These are phyloP conservation scores for Zopfia rhizophila DNA, from an alignment of 2,329 filamentous ascomycete species.

Conservation along the genomic window DNA sequence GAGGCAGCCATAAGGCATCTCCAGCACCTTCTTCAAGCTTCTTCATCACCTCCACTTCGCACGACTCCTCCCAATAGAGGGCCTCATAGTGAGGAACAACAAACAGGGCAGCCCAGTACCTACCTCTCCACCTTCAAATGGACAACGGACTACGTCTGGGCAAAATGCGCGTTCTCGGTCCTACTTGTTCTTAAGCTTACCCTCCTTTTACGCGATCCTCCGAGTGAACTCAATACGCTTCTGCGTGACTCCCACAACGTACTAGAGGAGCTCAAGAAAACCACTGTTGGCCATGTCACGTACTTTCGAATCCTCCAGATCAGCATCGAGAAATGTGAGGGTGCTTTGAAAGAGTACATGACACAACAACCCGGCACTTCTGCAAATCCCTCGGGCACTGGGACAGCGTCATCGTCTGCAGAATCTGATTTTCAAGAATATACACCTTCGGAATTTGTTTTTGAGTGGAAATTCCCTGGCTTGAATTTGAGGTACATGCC, in stretches of 20 bases:
- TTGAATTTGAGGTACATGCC: constrained; percentile 63
- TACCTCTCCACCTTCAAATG: constrained; percentile 65
- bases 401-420: constrained; percentile 33
- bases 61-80: constrained; percentile 18
- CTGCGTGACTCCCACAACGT: constrained; percentile 57
- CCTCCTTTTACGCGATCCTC: constrained; percentile 58
- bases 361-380: constrained; percentile 20
- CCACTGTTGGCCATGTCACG: constrained; percentile 56
- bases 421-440: constrained; percentile 64
- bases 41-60: constrained; percentile 34
- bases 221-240: constrained; percentile 52
- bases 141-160: constrained; percentile 69
- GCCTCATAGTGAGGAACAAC: constrained; percentile 8
- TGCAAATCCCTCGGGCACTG: not conserved
- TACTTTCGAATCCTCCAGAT: constrained; percentile 62
- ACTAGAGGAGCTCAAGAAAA: constrained; percentile 55
- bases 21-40: constrained; percentile 55
- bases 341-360: constrained; percentile 54
- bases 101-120: constrained; percentile 12
- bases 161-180: constrained; percentile 68
- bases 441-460: constrained; percentile 65
- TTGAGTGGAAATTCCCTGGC: constrained; percentile 69
- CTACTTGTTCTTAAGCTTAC: constrained; percentile 65
- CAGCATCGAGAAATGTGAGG: constrained; percentile 63
- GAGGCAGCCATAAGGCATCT: constrained; percentile 63